These are phyloP conservation scores for Hydnomerulius pinastri DNA, from an alignment of 768 basidiomycete species.

Conservation along the genomic window DNA sequence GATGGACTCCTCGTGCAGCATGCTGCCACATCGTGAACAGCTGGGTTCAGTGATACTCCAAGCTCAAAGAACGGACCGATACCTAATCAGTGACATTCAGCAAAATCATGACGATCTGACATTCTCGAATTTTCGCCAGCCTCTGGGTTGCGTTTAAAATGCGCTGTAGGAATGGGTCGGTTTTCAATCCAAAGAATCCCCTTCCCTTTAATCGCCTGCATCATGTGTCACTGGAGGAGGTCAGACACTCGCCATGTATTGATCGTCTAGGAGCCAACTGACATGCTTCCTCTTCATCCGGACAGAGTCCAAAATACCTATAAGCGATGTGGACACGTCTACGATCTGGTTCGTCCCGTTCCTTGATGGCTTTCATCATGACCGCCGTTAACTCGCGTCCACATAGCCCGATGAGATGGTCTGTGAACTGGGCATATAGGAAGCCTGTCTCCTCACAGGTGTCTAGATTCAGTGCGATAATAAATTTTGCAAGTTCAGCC, in stretches of 20 bases:
- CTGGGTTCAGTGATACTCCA: slow-evolving; percentile 22
- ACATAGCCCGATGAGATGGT: slow-evolving; percentile 64
- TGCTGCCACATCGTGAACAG: slow-evolving; percentile 22
- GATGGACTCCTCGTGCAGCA: slow-evolving; percentile 27
- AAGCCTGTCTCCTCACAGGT: slow-evolving; percentile 15
- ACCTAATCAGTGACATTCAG: slow-evolving; percentile 23
- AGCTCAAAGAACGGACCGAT: slow-evolving; percentile 21
- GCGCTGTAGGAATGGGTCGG: not conserved
- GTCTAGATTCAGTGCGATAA: slow-evolving; percentile 66
- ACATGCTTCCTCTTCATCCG: slow-evolving; percentile 4
- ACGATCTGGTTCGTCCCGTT: slow-evolving; percentile 47
- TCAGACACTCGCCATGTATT: slow-evolving; percentile 32
- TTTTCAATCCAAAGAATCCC: slow-evolving; percentile 10
- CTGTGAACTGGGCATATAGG: slow-evolving; percentile 15
- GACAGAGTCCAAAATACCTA: slow-evolving; percentile 67
- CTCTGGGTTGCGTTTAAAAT: slow-evolving; percentile 27
- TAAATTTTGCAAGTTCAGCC: slow-evolving; percentile 70
- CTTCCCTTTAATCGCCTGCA: slow-evolving; percentile 23
- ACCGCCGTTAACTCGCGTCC: slow-evolving; percentile 11
- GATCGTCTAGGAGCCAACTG: slow-evolving; percentile 16
- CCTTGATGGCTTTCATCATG: slow-evolving; percentile 11
- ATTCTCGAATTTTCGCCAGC: slow-evolving; percentile 18
- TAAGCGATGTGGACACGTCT: slow-evolving; percentile 55
- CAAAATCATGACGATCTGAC: slow-evolving; percentile 28
- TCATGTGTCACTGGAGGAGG: slow-evolving; percentile 78